Evolutionary conservation across 768 basidiomycete genomes (phyloP).

Genomic region (Lyophyllum decastes): DNA sequence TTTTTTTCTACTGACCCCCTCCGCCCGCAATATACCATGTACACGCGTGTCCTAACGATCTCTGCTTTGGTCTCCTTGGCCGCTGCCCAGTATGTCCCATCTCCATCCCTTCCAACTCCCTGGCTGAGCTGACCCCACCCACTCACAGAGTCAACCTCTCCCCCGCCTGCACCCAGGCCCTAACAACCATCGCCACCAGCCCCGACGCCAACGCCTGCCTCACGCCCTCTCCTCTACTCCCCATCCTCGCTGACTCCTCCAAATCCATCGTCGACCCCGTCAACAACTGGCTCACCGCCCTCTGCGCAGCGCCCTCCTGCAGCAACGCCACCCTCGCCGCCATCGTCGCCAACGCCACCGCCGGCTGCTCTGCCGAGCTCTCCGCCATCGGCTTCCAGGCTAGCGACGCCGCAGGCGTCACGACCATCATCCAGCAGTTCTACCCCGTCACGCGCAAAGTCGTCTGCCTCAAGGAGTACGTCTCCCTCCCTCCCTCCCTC

Average conservation of each 20-base stretch:
- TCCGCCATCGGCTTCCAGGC: constrained; percentile 26
- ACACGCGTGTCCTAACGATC: constrained; percentile 12
- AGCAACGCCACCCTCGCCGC: constrained; percentile 58
- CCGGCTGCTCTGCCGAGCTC: constrained; percentile 45
- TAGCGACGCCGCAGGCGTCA: constrained; percentile 18
- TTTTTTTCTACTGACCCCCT: no score
- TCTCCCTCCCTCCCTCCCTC: constrained; percentile 8
- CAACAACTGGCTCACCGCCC: constrained; percentile 59
- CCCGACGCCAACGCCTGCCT: constrained; percentile 51
- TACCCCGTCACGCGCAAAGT: constrained; percentile 62
- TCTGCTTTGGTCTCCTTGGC: constrained; percentile 15
- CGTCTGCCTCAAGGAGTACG: constrained; percentile 68
- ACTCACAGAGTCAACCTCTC: constrained; percentile 38
- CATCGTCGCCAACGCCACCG: constrained; percentile 54
- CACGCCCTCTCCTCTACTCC: constrained; percentile 44
- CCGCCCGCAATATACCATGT: neutral
- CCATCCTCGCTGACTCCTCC: constrained; percentile 32
- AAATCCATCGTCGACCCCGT: constrained; percentile 46
- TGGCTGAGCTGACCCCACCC: no score
- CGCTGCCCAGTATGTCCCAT: constrained; percentile 18
- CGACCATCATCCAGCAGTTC: constrained; percentile 43
- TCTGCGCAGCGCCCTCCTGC: constrained; percentile 56
- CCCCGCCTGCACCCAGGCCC: constrained; percentile 44
- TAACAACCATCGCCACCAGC: constrained; percentile 45
- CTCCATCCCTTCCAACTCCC: no score